Evolutionary conservation across 306 rosid genomes (phyloP).

Genomic region (Prunus persica): Prunus_persica_NCBIv2 NC_034013.1:12908001-12908500

Average conservation of each 20-base stretch:
- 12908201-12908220: not conserved
- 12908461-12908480: not conserved
- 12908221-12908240: not conserved
- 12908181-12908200: not conserved
- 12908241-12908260: not conserved
- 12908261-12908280: not conserved
- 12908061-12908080: slow-evolving; percentile 1
- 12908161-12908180: not conserved
- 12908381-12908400: not conserved
- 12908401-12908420: not conserved
- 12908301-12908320: not conserved
- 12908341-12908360: not conserved
- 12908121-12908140: not conserved
- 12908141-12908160: not conserved
- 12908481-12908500: not conserved
- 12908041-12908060: not conserved
- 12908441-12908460: too few species aligned
- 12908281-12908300: not conserved
- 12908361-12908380: not conserved
- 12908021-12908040: not conserved
- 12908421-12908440: not conserved
- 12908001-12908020: not conserved
- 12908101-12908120: slow-evolving; percentile 57
- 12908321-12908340: not conserved
- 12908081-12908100: slow-evolving; percentile 70